Evolutionary conservation across 371 early-diverging fungal genomes (phyloP).

Genomic region (Haplosporangium sp.): DNA sequence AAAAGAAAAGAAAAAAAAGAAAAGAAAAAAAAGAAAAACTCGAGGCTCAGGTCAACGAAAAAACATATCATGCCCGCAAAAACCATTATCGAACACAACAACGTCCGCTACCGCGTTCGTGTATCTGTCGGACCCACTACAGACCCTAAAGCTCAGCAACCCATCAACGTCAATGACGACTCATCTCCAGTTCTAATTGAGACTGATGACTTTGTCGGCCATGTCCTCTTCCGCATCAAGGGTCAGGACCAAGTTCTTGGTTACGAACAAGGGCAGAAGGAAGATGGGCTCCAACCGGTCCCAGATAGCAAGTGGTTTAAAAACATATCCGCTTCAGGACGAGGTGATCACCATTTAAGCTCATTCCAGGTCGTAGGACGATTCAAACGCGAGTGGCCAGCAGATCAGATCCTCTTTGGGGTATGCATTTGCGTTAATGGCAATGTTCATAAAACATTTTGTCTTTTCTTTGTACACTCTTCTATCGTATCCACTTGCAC

Average conservation of each 20-base stretch:
- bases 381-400: constrained; percentile 71
- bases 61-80: background rate
- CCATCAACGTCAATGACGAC: constrained; percentile 74
- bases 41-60: no score
- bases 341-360: constrained; percentile 59
- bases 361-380: constrained; percentile 75
- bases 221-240: constrained; percentile 71
- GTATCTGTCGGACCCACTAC: constrained; percentile 29
- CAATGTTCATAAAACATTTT: background rate
- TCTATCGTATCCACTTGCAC: no score
- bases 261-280: constrained; percentile 56
- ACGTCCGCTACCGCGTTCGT: constrained; percentile 21
- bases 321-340: constrained; percentile 5
- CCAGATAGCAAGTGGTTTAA: constrained; percentile 55
- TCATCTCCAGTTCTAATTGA: constrained; percentile 72
- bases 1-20: no score
- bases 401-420: constrained; percentile 80
- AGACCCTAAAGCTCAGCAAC: constrained; percentile 10
- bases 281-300: constrained; percentile 53
- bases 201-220: constrained; percentile 72
- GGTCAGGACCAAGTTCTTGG: constrained; percentile 59
- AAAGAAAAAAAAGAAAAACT: no score
- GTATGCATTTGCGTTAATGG: constrained; percentile 16
- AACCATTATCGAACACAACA: constrained; percentile 19
- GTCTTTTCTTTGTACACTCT: background rate